A percentile compares a stretch with the other conserved stretches of the same genome.
Conservation (phyloP, 352 stramenopile genomes). For the Globisporangium perplexum region DNA sequence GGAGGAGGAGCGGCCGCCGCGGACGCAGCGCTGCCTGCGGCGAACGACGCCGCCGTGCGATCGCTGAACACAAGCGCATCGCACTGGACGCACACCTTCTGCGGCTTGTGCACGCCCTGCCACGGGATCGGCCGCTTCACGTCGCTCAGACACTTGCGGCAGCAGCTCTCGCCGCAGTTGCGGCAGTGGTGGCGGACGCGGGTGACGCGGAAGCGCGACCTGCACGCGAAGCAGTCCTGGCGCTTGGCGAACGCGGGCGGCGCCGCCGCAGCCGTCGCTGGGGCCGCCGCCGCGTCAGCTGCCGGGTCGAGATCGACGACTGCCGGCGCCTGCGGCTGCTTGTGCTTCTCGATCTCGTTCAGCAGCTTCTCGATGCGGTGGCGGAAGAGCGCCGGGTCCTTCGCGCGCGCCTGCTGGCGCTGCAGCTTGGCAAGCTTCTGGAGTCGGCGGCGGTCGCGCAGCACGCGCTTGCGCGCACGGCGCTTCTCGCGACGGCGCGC, state of each 20-base stretch:
- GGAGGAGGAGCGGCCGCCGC: background rate
- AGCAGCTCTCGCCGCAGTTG: constrained; percentile 58
- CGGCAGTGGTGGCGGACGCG: constrained; percentile 59
- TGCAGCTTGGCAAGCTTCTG: constrained; percentile 9
- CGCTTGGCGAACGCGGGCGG: constrained; percentile 28
- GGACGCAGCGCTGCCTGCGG: no score
- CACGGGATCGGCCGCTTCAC: constrained; percentile 27
- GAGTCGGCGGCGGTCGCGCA: constrained; percentile 9
- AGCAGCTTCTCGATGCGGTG: constrained; percentile 4
- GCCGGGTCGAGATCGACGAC: background rate
- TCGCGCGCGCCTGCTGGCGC: constrained; percentile 11
- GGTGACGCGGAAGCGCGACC: constrained; percentile 26
- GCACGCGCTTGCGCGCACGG: constrained; percentile 5
- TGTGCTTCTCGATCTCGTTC: constrained; percentile 2
- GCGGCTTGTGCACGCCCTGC: constrained; percentile 30
- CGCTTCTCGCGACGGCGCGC: constrained; percentile 10
- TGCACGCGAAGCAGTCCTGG: constrained; percentile 33
- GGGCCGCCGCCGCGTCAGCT: background rate
- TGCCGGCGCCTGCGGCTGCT: background rate
- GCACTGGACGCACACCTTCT: constrained; percentile 58
- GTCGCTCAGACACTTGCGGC: constrained; percentile 37
- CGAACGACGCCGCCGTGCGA: constrained; percentile 1
- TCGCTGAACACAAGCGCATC: constrained; percentile 32
- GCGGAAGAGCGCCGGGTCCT: background rate
- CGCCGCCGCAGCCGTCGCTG: background rate